Percentiles rank a stretch among this genome's conserved stretches.
Evolutionary conservation across 139 green algal species (phyloP).

Genomic region (Bryopsis sp.): DNA sequence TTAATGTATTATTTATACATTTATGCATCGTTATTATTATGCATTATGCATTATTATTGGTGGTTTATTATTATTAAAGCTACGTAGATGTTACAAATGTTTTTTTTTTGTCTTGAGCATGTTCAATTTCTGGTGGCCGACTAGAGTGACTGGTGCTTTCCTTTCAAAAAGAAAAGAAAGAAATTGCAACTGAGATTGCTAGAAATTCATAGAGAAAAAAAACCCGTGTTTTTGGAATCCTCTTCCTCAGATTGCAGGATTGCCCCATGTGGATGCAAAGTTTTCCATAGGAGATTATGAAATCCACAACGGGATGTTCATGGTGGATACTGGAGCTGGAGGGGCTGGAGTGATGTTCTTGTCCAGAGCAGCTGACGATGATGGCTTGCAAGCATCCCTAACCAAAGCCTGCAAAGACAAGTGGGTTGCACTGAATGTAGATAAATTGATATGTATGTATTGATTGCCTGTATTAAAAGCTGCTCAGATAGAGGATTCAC

Average conservation of each 20-base stretch:
- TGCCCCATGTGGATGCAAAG: constrained; percentile 8
- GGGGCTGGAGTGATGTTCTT: constrained; percentile 11
- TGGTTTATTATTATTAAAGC: too few relatives aligned
- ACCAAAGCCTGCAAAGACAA: background rate
- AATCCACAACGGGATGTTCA: constrained; percentile 4
- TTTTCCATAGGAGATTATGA: background rate
- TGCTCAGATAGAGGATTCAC: background rate
- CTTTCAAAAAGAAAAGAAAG: too few relatives aligned
- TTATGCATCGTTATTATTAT: too few relatives aligned
- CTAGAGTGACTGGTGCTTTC: too few relatives aligned
- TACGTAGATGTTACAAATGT: too few relatives aligned
- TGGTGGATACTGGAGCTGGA: constrained; percentile 15
- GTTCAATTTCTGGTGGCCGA: too few relatives aligned
- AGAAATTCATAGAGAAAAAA: too few relatives aligned
- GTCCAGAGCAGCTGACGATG: background rate
- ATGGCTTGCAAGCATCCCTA: background rate
- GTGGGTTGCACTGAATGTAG: background rate
- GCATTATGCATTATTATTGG: too few relatives aligned
- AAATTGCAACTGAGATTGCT: too few relatives aligned
- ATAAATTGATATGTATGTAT: background rate
- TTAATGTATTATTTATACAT: too few relatives aligned
- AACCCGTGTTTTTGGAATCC: background rate
- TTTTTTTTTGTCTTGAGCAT: too few relatives aligned
- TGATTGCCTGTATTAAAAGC: background rate
- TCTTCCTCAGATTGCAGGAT: background rate